These are phyloP conservation scores for Lasiosphaeriaceae sp. DNA, from an alignment of 495 filamentous ascomycete genomes.

Conservation along the genomic window DNA sequence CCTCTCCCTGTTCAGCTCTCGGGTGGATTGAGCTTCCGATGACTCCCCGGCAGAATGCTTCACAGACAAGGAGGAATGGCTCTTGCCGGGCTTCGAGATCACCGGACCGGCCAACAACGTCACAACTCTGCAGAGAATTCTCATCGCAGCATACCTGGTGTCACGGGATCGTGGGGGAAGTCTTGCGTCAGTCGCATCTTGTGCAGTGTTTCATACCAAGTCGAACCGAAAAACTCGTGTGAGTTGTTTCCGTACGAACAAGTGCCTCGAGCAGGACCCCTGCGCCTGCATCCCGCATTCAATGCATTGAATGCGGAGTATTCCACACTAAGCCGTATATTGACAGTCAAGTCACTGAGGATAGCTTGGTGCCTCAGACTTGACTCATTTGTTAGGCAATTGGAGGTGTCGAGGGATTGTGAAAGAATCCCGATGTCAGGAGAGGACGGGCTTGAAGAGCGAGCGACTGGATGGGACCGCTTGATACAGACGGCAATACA, in stretches of 20 bases:
- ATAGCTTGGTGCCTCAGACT: conserved; percentile 5
- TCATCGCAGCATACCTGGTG: conserved; percentile 9
- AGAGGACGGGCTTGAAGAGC: background rate
- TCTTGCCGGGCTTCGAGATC: background rate
- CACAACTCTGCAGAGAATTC: conserved; percentile 2
- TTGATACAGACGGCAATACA: conserved; percentile 21
- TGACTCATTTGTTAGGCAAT: conserved; percentile 12
- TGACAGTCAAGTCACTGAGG: background rate
- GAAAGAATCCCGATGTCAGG: background rate
- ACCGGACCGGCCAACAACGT: conserved; percentile 3
- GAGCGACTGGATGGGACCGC: conserved; percentile 10
- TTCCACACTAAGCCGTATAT: conserved; percentile 7
- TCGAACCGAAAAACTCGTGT: conserved; percentile 4
- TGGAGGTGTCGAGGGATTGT: conserved; percentile 1
- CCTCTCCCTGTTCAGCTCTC: background rate
- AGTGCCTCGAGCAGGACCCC: conserved; percentile 20
- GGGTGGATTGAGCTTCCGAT: background rate
- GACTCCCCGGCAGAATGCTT: background rate
- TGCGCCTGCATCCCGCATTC: conserved; percentile 24
- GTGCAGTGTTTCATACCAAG: conserved; percentile 12
- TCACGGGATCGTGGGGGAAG: conserved; percentile 20
- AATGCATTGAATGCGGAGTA: conserved; percentile 27
- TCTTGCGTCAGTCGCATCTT: conserved; percentile 14
- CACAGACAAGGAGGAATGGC: too few relatives aligned
- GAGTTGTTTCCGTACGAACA: conserved; percentile 9